Evolutionary conservation across 345 rosid species (phyloP).

Genomic region (Moringa oleifera): DNA sequence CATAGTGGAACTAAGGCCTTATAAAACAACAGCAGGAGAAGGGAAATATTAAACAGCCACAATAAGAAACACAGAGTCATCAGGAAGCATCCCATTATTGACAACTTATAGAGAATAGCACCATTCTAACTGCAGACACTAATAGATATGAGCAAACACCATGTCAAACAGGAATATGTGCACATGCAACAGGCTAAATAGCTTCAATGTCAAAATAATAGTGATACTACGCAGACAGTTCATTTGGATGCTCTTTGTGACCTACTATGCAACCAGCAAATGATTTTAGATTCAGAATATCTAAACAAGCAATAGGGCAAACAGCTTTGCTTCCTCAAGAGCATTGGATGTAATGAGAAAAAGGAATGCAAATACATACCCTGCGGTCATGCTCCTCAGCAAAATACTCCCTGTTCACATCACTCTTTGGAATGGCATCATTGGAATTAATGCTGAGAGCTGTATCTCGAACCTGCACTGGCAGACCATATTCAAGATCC

Average conservation of each 20-base stretch:
- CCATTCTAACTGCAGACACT: no score
- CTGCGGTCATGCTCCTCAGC: constrained; percentile 93
- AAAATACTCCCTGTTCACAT: constrained; percentile 82
- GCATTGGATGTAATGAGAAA: neutral
- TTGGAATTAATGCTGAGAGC: constrained; percentile 71
- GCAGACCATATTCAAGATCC: constrained; percentile 94
- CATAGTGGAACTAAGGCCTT: no score
- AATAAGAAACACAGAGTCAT: no score
- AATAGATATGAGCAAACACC: no score
- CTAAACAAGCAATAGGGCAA: neutral
- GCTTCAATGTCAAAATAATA: neutral
- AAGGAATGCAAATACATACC: constrained; percentile 32
- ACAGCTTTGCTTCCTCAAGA: neutral
- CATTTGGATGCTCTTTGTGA: neutral
- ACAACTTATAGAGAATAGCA: no score
- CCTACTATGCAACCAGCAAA: no score
- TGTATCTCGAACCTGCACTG: constrained; percentile 90
- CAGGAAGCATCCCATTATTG: no score
- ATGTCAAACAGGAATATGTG: neutral
- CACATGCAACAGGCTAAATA: neutral
- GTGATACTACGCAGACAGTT: neutral
- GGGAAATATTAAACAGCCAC: no score
- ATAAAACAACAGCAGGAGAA: no score
- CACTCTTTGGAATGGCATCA: constrained; percentile 90
- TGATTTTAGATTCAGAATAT: neutral